These are phyloP conservation scores for Penicillium griseofulvum DNA, from an alignment of 2,329 filamentous ascomycete genomes.

Conservation along the genomic window DNA sequence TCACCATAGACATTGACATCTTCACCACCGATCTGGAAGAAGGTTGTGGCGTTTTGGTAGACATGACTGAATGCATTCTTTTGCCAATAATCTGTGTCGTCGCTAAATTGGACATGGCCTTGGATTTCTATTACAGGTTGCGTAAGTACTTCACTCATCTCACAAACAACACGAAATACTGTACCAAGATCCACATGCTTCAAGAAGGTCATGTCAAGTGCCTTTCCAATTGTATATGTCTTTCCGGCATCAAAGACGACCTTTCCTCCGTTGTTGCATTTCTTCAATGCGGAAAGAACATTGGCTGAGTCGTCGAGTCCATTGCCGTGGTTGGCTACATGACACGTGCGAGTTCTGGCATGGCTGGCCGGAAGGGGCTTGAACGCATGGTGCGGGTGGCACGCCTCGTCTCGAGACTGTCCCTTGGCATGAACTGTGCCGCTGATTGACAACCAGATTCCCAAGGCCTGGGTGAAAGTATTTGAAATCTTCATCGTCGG, in stretches of 20 bases:
- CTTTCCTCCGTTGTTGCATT: slow-evolving; percentile 63
- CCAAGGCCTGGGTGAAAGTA: slow-evolving; percentile 21
- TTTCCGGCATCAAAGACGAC: slow-evolving; percentile 57
- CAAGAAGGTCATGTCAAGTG: slow-evolving; percentile 64
- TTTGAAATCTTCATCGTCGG: slow-evolving; percentile 27
- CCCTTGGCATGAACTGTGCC: slow-evolving; percentile 15
- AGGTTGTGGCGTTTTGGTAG: slow-evolving; percentile 66
- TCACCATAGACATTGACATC: slow-evolving; percentile 68
- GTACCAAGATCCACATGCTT: slow-evolving; percentile 61
- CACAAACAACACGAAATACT: background rate
- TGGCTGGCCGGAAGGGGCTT: slow-evolving; percentile 28
- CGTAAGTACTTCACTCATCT: background rate
- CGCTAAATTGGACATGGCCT: slow-evolving; percentile 61
- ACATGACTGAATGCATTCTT: slow-evolving; percentile 61
- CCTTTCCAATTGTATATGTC: slow-evolving; percentile 62
- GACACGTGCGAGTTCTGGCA: slow-evolving; percentile 28
- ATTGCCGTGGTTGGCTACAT: slow-evolving; percentile 28
- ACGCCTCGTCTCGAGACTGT: slow-evolving; percentile 23
- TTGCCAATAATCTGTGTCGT: slow-evolving; percentile 69
- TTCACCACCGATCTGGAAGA: slow-evolving; percentile 65
- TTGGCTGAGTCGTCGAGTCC: slow-evolving; percentile 50
- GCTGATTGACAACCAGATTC: slow-evolving; percentile 22
- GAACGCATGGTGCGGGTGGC: slow-evolving; percentile 31
- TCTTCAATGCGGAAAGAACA: slow-evolving; percentile 55
- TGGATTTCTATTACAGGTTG: slow-evolving; percentile 49